phyloP scores from a whole-genome alignment of 805 yeast genomes.

The Diddensiella transvaalensis region DNA sequence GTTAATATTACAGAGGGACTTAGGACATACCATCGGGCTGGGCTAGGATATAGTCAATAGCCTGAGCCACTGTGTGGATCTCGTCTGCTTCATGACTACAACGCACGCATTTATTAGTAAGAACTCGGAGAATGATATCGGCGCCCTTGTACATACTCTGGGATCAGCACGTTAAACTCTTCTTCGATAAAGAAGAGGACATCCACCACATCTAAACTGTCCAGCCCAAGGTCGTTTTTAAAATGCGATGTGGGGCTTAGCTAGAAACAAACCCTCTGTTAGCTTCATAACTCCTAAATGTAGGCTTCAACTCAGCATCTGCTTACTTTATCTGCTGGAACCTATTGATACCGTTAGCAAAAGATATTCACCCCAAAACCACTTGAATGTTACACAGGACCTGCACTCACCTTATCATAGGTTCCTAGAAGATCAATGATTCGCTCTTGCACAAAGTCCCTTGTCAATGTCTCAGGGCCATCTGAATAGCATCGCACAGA shows the following conservation, averaged over 20 bases:
- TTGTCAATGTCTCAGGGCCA: conserved; percentile 57
- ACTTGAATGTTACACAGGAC: too few species aligned
- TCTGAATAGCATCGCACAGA: conserved; percentile 49
- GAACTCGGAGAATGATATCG: too few species aligned
- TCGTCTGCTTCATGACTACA: conserved; percentile 85
- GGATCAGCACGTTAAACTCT: conserved; percentile 53
- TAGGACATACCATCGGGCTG: conserved; percentile 41
- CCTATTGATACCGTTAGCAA: not conserved
- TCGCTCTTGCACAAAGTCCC: conserved; percentile 77
- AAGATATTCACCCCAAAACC: too few species aligned
- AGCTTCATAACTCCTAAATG: too few species aligned
- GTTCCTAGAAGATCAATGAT: conserved; percentile 71
- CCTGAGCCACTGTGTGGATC: conserved; percentile 90
- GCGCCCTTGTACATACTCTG: conserved; percentile 55
- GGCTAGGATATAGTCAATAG: conserved; percentile 77
- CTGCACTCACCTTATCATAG: conserved; percentile 52
- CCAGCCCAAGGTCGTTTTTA: conserved; percentile 69
- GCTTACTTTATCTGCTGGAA: not conserved
- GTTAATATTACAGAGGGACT: not conserved
- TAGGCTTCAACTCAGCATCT: too few species aligned
- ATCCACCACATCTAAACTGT: conserved; percentile 92
- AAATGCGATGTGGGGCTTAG: conserved; percentile 13
- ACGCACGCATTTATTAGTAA: too few species aligned
- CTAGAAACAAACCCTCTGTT: not conserved
- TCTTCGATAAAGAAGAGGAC: conserved; percentile 95